Conservation (phyloP, 2,329 filamentous ascomycete species). For the Periconia macrospinosa region DNA sequence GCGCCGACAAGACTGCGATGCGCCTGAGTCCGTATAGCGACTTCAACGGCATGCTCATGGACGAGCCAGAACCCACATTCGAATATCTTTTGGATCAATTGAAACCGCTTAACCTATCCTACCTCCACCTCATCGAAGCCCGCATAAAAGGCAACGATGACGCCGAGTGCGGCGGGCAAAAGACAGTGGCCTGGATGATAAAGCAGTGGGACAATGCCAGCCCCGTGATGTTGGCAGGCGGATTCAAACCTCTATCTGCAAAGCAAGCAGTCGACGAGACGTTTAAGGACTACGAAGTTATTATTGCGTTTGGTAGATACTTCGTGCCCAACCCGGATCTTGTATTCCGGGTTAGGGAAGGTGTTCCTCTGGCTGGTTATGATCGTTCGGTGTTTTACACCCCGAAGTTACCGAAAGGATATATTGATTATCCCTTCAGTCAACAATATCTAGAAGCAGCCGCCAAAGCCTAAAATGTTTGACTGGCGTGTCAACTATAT, state of each 20-base stretch:
- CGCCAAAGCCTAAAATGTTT: background rate
- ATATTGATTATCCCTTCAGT: constrained; percentile 42
- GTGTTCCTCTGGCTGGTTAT: constrained; percentile 44
- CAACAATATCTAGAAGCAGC: background rate
- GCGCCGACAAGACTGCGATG: constrained; percentile 58
- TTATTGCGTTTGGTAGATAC: constrained; percentile 48
- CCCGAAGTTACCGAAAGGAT: constrained; percentile 24
- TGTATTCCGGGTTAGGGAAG: constrained; percentile 45
- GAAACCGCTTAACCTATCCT: constrained; percentile 54
- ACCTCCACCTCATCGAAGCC: constrained; percentile 55
- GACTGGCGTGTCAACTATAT: no score
- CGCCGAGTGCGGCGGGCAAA: constrained; percentile 11
- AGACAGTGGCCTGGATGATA: constrained; percentile 7
- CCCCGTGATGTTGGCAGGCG: constrained; percentile 45
- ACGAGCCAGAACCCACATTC: constrained; percentile 55
- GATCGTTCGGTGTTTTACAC: constrained; percentile 47
- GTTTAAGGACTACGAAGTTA: constrained; percentile 44
- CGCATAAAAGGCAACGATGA: constrained; percentile 50
- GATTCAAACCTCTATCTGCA: constrained; percentile 40
- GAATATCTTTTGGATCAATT: constrained; percentile 64
- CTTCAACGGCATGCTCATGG: constrained; percentile 67
- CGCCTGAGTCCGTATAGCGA: constrained; percentile 62
- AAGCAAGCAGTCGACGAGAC: constrained; percentile 34
- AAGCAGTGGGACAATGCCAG: constrained; percentile 10
- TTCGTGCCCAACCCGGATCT: constrained; percentile 52